phyloP scores from a whole-genome alignment of 2,329 filamentous ascomycete species.

The Arachnomyces sp. region DNA sequence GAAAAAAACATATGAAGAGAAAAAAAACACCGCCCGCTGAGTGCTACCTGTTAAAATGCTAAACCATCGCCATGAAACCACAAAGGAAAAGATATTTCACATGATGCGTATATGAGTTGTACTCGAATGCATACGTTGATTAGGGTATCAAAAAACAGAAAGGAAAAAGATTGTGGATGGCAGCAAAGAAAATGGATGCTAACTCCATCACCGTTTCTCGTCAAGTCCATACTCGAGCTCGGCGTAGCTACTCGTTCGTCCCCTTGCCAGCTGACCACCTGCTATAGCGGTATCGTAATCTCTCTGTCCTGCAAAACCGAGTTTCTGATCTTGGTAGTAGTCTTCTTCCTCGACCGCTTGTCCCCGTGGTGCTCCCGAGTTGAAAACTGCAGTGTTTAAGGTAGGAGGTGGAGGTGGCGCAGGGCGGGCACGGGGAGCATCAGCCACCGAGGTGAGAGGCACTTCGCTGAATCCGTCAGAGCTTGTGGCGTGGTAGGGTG shows the following conservation, averaged over 20 bases:
- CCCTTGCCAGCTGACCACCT: conserved; percentile 13
- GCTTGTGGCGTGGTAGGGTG: conserved; percentile 11
- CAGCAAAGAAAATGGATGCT: background rate
- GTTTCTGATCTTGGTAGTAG: conserved; percentile 34
- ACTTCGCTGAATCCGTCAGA: conserved; percentile 29
- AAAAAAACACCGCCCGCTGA: too few relatives aligned
- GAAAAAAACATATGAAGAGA: too few relatives aligned
- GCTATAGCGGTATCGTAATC: conserved; percentile 24
- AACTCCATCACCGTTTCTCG: conserved; percentile 22
- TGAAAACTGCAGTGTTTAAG: too few relatives aligned
- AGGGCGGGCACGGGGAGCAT: conserved; percentile 1
- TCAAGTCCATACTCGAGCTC: conserved; percentile 27
- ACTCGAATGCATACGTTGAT: background rate
- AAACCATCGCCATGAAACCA: background rate
- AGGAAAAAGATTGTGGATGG: conserved; percentile 3
- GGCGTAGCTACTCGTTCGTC: conserved; percentile 28
- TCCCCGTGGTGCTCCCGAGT: background rate
- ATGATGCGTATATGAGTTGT: background rate
- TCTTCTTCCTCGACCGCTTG: conserved; percentile 16
- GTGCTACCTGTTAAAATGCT: too few relatives aligned
- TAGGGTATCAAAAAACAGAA: background rate
- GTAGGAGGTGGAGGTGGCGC: too few relatives aligned
- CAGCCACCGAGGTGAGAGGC: conserved; percentile 26
- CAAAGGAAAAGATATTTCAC: conserved; percentile 1
- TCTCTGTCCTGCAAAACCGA: conserved; percentile 36